Base-by-base conservation (phyloP, 129 eudicot genomes). In the Heracleum sosnowskyi region DNA sequence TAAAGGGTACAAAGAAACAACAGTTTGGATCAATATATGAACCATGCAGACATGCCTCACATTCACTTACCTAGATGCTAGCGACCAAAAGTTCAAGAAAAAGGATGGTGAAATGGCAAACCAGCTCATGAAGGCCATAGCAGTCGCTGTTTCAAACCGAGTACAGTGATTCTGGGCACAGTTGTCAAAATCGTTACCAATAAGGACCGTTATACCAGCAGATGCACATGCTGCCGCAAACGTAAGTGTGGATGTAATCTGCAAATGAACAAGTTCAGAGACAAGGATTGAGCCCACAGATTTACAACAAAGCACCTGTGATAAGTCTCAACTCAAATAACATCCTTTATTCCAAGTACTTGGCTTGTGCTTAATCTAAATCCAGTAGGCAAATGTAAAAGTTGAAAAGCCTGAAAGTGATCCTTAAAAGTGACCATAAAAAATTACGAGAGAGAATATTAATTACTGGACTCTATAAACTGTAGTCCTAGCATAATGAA, bases 161-260 rank as follows among this genome's bases (percentile, higher is more conserved):
- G 90, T 60, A 81, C 90, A 87, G 70, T 84, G 86, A 55, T 87
- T 87, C 62, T 82, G 76, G 53, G 81, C 80, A 79, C 90, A 87
- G 46, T 77, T 76, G 60, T 84, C 41, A 53, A 82, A 79, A 53
- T 87, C 90, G 1, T 77, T 84, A 69, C 84, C 15, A 11, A 91
- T 89, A 12, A 91, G 88, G 28, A 89, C 90, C 2, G 94, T 91
- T 82, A 89, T 89, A 34, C 97, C 94, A 40, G 97, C 97, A 17
- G 97, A 89, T 39, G 97, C 90, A 82, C 94, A 89, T n/a, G 97
- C 97, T 46, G 94, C 94, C 44, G 90, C 89, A 83, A 91, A 91
- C 76, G 94, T 91, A 73, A 91, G 88, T 5, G 91, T 91, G 0
- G 94, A 89, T 29, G 90, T 87, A 62, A 89, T 82, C 94, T 91